Evolutionary conservation across 805 yeast genomes (phyloP).

Genomic region (Candida ipomoeae): DNA sequence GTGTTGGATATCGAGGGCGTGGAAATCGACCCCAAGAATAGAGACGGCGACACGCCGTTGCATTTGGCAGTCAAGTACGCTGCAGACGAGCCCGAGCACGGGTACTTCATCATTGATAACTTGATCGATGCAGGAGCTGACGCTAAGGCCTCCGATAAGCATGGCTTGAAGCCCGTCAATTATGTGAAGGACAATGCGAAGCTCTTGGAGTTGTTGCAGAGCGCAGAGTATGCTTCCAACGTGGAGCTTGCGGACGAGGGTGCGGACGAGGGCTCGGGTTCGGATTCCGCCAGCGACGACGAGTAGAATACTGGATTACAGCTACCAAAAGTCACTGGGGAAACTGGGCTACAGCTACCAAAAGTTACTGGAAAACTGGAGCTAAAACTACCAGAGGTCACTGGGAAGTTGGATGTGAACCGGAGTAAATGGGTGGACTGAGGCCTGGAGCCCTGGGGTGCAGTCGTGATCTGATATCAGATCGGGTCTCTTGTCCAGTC

Average conservation of each 20-base stretch:
- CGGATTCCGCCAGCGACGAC: conserved; percentile 25
- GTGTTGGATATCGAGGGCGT: conserved; percentile 85
- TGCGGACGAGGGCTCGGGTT: conserved; percentile 32
- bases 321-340: no score
- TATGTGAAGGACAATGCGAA: conserved; percentile 55
- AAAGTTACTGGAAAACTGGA: no score
- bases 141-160: conserved; percentile 44
- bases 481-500: no score
- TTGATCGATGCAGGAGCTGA: conserved; percentile 91
- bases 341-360: no score
- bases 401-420: no score
- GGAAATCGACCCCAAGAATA: conserved; percentile 78
- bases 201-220: conserved; percentile 61
- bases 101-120: conserved; percentile 70
- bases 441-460: no score
- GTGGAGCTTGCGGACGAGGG: conserved; percentile 13
- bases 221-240: conserved; percentile 73
- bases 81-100: conserved; percentile 79
- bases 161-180: conserved; percentile 72
- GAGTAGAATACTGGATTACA: background rate
- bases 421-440: no score
- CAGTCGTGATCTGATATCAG: no score
- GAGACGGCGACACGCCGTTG: conserved; percentile 83
- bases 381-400: no score
- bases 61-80: conserved; percentile 81